Base-by-base conservation (phyloP, 495 filamentous ascomycete genomes). In the Staphylotrichum longicolle region DNA sequence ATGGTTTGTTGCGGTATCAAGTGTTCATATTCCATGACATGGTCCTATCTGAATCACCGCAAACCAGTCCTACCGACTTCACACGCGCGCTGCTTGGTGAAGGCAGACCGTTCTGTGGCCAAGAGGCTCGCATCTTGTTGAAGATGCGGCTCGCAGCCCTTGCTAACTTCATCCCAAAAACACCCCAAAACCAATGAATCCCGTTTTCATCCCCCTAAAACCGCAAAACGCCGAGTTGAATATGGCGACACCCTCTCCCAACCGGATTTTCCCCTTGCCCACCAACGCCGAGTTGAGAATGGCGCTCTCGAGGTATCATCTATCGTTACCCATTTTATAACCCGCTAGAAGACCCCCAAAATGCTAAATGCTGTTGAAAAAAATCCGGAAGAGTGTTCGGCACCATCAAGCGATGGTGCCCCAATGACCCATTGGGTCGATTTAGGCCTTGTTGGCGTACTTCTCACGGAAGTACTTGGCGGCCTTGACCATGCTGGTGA, bases 401-500 rank as follows among this genome's bases (percentile, higher is more conserved):
- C 63, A 63, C 32, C 67, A 62, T 60, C 49, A 42, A 58, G 0
- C 30, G 20, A 57, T 57, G 54, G 58, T 63, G 54, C 49, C 41
- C 49, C 46, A 41, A 27, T 58, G 50, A 14, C 47, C 50, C 54
- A 49, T 33, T 30, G 47, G 3, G 2, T 55, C 40, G 48, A 60
- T 37, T 70, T 73, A 73, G 45, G 69, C 70, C 69, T 73, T 70
- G 64, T 73, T 68, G 64, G 82, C 68, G 77, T 96, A 87, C 86
- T 98, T 88, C 74, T 86, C 76, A 73, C 94, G 94, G 91, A 86
- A 97, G 85, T 78, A 88, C 86, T 96, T 96, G 80, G 94, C 91
- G 41, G 95, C 94, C 72, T 89, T 87, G 77, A 98, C 91, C 91
- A 98, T 87, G 83, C 96, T 93, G 77, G 79, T 82, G 71, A 97